These are phyloP conservation scores for Cyclocybe aegerita DNA, from an alignment of 768 basidiomycete genomes.

Conservation along the genomic window DNA sequence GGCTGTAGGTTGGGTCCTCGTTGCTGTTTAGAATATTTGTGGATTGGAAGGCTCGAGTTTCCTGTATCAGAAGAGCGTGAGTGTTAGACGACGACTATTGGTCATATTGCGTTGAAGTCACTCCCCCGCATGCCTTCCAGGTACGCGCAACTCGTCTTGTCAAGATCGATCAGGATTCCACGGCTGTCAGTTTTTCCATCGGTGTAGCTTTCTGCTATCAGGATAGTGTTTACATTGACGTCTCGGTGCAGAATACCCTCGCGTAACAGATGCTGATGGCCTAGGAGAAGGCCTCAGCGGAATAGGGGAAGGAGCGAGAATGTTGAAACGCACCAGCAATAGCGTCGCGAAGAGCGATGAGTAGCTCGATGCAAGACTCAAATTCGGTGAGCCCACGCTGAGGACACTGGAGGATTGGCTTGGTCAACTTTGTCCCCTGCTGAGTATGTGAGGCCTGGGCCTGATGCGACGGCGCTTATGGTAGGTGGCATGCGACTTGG, in stretches of 20 bases:
- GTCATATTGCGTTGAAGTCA: not conserved
- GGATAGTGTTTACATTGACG: constrained; percentile 1
- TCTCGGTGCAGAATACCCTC: constrained; percentile 3
- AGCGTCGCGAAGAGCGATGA: constrained; percentile 13
- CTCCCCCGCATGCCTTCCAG: not conserved
- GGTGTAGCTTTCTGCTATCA: not conserved
- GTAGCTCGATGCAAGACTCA: constrained; percentile 1
- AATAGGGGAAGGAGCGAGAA: not conserved
- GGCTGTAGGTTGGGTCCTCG: too few relatives aligned
- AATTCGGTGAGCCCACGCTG: constrained; percentile 12
- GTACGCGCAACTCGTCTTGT: not conserved
- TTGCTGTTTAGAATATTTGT: not conserved
- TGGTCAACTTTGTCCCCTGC: too few relatives aligned
- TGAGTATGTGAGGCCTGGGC: too few relatives aligned
- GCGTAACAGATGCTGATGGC: constrained; percentile 1
- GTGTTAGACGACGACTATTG: not conserved
- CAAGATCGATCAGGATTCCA: constrained; percentile 6
- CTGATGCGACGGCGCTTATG: too few relatives aligned
- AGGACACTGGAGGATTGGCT: constrained; percentile 6
- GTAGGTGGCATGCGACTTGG: too few relatives aligned
- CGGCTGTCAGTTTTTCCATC: not conserved
- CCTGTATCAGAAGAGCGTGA: not conserved
- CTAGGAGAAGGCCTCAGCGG: not conserved
- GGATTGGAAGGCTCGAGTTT: constrained; percentile 2
- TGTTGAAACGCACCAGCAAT: constrained; percentile 9